These are phyloP conservation scores for Phyllachora maydis DNA, from an alignment of 2,329 filamentous ascomycete species.

Conservation along the genomic window DNA sequence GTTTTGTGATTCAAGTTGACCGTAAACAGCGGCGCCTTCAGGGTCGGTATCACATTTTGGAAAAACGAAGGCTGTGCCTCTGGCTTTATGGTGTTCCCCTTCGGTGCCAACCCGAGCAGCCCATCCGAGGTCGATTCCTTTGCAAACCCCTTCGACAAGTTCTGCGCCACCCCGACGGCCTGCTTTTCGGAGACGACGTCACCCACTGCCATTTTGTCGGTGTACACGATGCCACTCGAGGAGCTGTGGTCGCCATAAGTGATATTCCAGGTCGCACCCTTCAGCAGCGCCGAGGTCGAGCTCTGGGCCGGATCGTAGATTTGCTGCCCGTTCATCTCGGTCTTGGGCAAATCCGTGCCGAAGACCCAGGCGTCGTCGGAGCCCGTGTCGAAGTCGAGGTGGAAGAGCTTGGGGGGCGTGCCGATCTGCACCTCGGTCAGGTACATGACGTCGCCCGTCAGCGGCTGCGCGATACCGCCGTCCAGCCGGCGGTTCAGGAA, in stretches of 20 bases:
- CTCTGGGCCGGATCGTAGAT: conserved; percentile 10
- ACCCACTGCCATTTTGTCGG: conserved; percentile 11
- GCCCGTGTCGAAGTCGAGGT: conserved; percentile 23
- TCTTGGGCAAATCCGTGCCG: conserved; percentile 8
- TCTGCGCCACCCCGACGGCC: conserved; percentile 11
- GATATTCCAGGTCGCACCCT: conserved; percentile 11
- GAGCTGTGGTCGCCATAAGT: conserved; percentile 12
- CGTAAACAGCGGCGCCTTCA: conserved; percentile 30
- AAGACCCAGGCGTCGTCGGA: conserved; percentile 20
- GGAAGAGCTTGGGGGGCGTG: conserved; percentile 18
- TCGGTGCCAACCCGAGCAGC: conserved; percentile 10
- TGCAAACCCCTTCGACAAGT: conserved; percentile 9
- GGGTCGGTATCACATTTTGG: conserved; percentile 12
- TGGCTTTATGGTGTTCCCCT: conserved; percentile 11
- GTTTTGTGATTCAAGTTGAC: conserved; percentile 14
- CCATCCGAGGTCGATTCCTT: conserved; percentile 7
- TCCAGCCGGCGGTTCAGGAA: too few relatives aligned
- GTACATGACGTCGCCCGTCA: conserved; percentile 11
- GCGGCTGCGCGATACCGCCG: too few relatives aligned
- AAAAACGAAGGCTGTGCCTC: conserved; percentile 11
- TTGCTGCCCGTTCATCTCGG: conserved; percentile 8
- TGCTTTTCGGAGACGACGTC: conserved; percentile 8
- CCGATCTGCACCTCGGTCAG: conserved; percentile 13
- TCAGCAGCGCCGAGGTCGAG: conserved; percentile 9
- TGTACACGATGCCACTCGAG: conserved; percentile 12